These are phyloP conservation scores for Dictyostelium intermedium DNA, from an alignment of 78 protist genomes.

Conservation along the genomic window DNA sequence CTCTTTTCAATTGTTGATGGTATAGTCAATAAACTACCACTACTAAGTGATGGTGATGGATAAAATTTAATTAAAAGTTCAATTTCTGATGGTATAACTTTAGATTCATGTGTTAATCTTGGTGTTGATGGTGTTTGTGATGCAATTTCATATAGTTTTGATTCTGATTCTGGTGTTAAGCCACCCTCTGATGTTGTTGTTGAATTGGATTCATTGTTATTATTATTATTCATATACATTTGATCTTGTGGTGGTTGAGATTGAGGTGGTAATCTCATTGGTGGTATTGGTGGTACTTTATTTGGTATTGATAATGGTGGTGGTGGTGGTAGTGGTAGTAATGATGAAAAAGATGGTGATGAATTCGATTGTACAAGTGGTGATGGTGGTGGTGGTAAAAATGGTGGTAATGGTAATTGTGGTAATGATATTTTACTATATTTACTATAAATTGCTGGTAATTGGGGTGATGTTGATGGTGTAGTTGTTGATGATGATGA, in stretches of 20 bases:
- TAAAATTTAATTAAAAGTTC: not conserved
- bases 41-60: not conserved
- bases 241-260: not conserved
- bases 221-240: not conserved
- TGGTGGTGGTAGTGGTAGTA: not conserved
- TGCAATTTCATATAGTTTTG: not conserved
- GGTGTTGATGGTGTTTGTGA: constrained; percentile 11
- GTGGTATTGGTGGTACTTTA: not conserved
- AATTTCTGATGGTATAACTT: constrained; percentile 11
- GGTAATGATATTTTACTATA: constrained; percentile 1
- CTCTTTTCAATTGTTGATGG: not conserved
- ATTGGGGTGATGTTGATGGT: not conserved
- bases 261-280: not conserved
- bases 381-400: not conserved
- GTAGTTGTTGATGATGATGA: not conserved
- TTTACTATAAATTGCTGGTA: not conserved
- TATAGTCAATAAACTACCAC: not conserved
- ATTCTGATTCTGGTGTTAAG: constrained; percentile 20
- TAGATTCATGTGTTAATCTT: constrained; percentile 33
- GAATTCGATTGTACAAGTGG: not conserved
- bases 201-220: not conserved
- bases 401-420: constrained; percentile 1
- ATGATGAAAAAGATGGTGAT: not conserved
- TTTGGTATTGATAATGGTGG: not conserved
- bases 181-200: constrained; percentile 17